A percentile compares a stretch with the other conserved stretches of the same genome.
Conservation (phyloP, 1,284 basidiomycete genomes). For the Trametes polyzona region DNA sequence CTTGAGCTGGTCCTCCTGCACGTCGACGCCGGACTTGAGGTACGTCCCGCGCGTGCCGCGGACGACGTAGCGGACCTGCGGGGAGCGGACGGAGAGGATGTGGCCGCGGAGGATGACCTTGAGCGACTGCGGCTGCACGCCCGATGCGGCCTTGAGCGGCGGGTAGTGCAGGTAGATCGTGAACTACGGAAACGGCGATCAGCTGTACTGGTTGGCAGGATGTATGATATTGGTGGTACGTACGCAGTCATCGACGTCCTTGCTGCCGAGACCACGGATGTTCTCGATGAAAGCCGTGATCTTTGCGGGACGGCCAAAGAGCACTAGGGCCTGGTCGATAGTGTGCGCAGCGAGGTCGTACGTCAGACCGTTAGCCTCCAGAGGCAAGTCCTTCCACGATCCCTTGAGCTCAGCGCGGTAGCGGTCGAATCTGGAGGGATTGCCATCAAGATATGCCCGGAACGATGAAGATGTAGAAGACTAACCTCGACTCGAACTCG, state of each 20-base stretch:
- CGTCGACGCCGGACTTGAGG: constrained; percentile 77
- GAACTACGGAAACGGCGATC: constrained; percentile 49
- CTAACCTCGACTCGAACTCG: constrained; percentile 80
- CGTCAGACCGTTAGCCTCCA: constrained; percentile 56
- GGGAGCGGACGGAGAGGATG: constrained; percentile 66
- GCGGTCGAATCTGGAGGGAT: constrained; percentile 67
- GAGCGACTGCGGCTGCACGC: constrained; percentile 56
- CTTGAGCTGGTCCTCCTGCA: constrained; percentile 76
- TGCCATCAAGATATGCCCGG: neutral
- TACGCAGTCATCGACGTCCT: constrained; percentile 71
- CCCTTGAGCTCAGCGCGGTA: constrained; percentile 69
- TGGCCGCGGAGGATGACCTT: constrained; percentile 72
- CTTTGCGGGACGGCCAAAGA: constrained; percentile 77
- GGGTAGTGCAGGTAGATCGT: constrained; percentile 70
- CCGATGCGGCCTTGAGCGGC: constrained; percentile 23
- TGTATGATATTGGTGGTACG: constrained; percentile 27
- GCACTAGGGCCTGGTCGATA: constrained; percentile 77
- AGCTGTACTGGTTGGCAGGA: neutral
- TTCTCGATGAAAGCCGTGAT: constrained; percentile 77
- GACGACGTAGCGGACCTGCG: constrained; percentile 72
- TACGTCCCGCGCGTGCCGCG: constrained; percentile 75
- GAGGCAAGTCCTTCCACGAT: constrained; percentile 70
- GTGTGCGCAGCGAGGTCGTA: constrained; percentile 73
- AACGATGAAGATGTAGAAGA: constrained; percentile 5
- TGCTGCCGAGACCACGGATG: constrained; percentile 62